phyloP scores from a whole-genome alignment of 805 yeast species.

The Jamesozyma hellenica region DNA sequence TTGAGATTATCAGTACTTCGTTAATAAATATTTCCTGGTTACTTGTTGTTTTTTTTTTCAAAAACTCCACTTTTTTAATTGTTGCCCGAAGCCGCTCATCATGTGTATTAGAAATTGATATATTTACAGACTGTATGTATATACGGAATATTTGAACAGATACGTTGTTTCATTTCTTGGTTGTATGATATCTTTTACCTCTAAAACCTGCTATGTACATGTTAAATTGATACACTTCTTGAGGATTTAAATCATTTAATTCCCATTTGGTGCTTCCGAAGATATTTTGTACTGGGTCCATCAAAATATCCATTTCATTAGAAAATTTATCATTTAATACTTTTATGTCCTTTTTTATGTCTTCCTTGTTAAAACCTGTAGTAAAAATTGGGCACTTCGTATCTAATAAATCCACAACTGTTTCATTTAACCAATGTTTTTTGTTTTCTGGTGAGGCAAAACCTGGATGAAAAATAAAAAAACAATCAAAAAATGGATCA shows the following conservation, averaged over 20 bases:
- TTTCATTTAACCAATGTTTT: conserved; percentile 81
- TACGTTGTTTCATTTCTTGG: conserved; percentile 19
- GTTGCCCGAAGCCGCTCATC: too few species aligned
- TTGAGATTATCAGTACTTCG: too few species aligned
- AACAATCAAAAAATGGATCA: conserved; percentile 90
- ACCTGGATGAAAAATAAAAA: conserved; percentile 94
- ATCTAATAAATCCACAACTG: conserved; percentile 79
- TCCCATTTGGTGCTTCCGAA: conserved; percentile 92
- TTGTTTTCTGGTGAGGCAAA: conserved; percentile 70
- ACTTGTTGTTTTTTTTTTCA: too few species aligned
- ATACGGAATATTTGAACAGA: too few species aligned
- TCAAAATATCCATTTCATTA: conserved; percentile 70
- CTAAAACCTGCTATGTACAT: conserved; percentile 84
- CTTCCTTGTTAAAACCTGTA: conserved; percentile 79
- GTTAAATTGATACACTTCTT: conserved; percentile 87
- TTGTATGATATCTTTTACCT: conserved; percentile 94
- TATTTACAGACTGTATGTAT: conserved; percentile 3
- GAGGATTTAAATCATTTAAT: conserved; percentile 82
- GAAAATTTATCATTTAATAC: conserved; percentile 59
- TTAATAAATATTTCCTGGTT: too few species aligned
- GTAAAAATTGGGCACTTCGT: conserved; percentile 87
- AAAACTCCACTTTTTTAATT: too few species aligned
- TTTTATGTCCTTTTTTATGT: conserved; percentile 55
- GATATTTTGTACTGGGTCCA: conserved; percentile 61
- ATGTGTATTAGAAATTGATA: too few species aligned